phyloP scores from a whole-genome alignment of 306 rosid species.

The Lathyrus oleraceus region DNA sequence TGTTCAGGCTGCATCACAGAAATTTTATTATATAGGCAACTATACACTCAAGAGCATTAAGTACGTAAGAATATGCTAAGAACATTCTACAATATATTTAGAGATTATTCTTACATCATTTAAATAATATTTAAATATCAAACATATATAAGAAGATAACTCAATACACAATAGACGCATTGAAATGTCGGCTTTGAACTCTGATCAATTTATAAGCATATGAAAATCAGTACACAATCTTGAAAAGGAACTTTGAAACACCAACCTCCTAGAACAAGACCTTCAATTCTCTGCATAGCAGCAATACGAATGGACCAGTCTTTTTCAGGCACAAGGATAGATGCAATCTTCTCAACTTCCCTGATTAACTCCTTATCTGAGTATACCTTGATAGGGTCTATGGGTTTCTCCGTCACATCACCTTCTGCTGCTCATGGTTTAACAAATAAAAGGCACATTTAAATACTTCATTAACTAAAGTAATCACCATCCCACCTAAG shows the following conservation, averaged over 20 bases:
- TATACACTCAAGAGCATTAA: no score
- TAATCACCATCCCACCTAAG: background rate
- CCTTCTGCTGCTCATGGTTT: slow-evolving; percentile 68
- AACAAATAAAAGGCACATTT: slow-evolving; percentile 28
- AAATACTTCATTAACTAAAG: slow-evolving; percentile 24
- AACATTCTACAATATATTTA: no score
- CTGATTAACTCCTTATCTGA: slow-evolving; percentile 92
- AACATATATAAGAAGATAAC: slow-evolving; percentile 16
- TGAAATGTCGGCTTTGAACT: background rate
- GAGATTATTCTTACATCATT: no score
- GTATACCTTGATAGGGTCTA: slow-evolving; percentile 86
- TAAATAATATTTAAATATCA: no score
- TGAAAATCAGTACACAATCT: slow-evolving; percentile 24
- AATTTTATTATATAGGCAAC: no score
- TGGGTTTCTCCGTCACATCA: slow-evolving; percentile 71
- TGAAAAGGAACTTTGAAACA: slow-evolving; percentile 26
- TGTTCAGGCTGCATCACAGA: no score
- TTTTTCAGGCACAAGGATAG: slow-evolving; percentile 94
- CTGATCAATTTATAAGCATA: slow-evolving; percentile 14
- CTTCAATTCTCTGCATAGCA: slow-evolving; percentile 96
- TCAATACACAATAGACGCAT: slow-evolving; percentile 22
- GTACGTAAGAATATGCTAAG: no score
- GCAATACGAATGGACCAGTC: slow-evolving; percentile 96
- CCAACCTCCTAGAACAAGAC: slow-evolving; percentile 92
- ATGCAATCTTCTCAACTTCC: slow-evolving; percentile 93